phyloP scores from a whole-genome alignment of 805 yeast genomes.

The Ogataea paradorogensis region DNA sequence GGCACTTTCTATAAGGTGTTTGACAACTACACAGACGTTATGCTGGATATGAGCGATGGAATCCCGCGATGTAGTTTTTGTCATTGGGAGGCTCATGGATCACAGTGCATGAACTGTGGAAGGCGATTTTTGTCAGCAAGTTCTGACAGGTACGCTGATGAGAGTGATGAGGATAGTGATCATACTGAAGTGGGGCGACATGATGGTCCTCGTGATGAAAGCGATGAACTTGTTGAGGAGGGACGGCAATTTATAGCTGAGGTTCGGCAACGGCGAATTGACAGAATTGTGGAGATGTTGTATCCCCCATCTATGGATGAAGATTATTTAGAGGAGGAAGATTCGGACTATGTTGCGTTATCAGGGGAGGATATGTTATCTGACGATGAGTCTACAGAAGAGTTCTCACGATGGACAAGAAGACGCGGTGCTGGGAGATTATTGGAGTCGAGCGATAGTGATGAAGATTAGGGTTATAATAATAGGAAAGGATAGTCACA shows the following conservation, averaged over 20 bases:
- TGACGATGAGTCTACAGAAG: conserved; percentile 1
- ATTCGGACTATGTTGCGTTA: conserved; percentile 2
- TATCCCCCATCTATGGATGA: conserved; percentile 2
- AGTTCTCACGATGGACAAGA: neutral
- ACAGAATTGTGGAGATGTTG: conserved; percentile 1
- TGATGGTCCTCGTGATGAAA: conserved; percentile 8
- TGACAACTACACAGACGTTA: conserved; percentile 45
- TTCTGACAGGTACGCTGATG: neutral
- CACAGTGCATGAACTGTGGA: conserved; percentile 67
- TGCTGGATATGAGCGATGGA: conserved; percentile 65
- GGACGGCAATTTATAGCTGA: neutral
- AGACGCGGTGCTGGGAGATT: neutral
- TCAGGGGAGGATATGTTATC: neutral
- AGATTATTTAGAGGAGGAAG: conserved; percentile 3
- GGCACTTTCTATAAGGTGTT: conserved; percentile 51
- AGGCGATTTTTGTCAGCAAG: conserved; percentile 37
- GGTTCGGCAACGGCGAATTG: conserved; percentile 1
- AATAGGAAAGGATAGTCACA: neutral
- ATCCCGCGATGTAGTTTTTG: conserved; percentile 73
- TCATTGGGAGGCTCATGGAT: conserved; percentile 76
- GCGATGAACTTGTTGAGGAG: conserved; percentile 12
- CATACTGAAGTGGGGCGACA: conserved; percentile 1
- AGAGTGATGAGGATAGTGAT: conserved; percentile 9
- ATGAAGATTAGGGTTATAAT: neutral
- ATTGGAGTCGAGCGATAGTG: conserved; percentile 3